Percentiles rank a stretch among this genome's conserved stretches.
phyloP scores from a whole-genome alignment of 768 basidiomycete genomes.

The Podaxis sp. region DNA sequence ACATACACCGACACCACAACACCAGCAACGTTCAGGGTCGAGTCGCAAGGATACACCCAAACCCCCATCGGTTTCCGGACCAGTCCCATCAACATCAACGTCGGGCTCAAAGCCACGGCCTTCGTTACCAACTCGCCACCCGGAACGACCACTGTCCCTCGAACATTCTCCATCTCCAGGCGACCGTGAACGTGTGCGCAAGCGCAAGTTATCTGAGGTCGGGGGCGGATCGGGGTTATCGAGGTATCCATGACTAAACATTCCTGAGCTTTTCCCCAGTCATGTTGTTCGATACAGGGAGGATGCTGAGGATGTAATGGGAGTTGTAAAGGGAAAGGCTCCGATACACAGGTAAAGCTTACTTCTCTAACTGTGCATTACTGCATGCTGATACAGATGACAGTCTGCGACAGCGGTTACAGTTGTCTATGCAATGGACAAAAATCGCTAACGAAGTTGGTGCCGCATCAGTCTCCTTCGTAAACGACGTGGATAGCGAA shows the following conservation, averaged over 20 bases:
- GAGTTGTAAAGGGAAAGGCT: not conserved
- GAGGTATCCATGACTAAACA: slow-evolving; percentile 1
- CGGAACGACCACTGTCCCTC: not conserved
- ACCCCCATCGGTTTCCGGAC: not conserved
- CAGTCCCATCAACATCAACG: not conserved
- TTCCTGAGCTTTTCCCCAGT: not conserved
- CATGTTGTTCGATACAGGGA: slow-evolving; percentile 2
- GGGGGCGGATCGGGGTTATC: not conserved
- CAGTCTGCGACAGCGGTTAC: not conserved
- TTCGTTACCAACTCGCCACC: not conserved
- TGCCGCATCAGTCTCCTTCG: slow-evolving; percentile 35
- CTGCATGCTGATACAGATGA: not conserved
- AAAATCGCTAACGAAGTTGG: slow-evolving; percentile 32
- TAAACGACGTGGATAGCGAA: slow-evolving; percentile 43
- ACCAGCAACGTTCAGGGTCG: not conserved
- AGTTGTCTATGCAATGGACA: slow-evolving; percentile 6
- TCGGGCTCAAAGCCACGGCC: not conserved
- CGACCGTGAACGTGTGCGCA: not conserved
- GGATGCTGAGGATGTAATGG: not conserved
- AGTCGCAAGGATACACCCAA: not conserved
- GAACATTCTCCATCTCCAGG: not conserved
- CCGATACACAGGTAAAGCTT: not conserved
- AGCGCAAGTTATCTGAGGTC: not conserved
- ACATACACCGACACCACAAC: not conserved
- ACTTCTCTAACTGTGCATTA: not conserved